Evolutionary conservation across 139 green algal species (phyloP).

Genomic region (Chlorella sorokiniana): DNA sequence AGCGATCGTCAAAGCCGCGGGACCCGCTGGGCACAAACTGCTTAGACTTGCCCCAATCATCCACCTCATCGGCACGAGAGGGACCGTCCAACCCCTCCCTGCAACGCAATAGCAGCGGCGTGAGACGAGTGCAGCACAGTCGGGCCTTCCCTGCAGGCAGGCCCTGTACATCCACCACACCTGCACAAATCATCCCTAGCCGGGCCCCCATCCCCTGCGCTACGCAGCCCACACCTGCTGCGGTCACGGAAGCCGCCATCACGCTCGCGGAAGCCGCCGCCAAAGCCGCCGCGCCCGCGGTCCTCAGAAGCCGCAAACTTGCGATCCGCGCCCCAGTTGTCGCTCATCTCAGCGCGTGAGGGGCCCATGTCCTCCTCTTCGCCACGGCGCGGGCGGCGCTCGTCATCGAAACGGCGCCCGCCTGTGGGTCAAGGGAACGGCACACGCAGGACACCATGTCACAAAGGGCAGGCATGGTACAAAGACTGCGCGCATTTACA

Average conservation of each 20-base stretch:
- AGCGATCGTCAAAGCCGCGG: constrained; percentile 19
- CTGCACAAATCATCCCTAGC: constrained; percentile 44
- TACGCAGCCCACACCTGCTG: not conserved
- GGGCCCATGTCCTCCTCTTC: constrained; percentile 52
- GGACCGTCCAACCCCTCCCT: constrained; percentile 44
- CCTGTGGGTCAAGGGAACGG: not conserved
- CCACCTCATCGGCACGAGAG: constrained; percentile 61
- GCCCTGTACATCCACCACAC: not conserved
- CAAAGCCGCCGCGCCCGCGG: constrained; percentile 26
- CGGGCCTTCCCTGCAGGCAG: not conserved
- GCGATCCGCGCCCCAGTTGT: constrained; percentile 77
- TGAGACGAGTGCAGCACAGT: not conserved
- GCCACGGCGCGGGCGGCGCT: not conserved
- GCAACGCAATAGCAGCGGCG: not conserved
- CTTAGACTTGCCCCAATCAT: constrained; percentile 73
- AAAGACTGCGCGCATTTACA: not conserved
- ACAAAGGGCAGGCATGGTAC: not conserved
- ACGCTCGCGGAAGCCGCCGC: constrained; percentile 19
- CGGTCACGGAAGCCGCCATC: constrained; percentile 36
- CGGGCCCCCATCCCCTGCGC: constrained; percentile 10
- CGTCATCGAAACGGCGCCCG: constrained; percentile 34
- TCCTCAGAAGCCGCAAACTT: constrained; percentile 63
- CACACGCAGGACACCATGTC: no score
- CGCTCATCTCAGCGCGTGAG: constrained; percentile 75
- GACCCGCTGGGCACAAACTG: constrained; percentile 62